Conservation (phyloP, 2,329 filamentous ascomycete genomes). For the Setomelanomma holmii region DNA sequence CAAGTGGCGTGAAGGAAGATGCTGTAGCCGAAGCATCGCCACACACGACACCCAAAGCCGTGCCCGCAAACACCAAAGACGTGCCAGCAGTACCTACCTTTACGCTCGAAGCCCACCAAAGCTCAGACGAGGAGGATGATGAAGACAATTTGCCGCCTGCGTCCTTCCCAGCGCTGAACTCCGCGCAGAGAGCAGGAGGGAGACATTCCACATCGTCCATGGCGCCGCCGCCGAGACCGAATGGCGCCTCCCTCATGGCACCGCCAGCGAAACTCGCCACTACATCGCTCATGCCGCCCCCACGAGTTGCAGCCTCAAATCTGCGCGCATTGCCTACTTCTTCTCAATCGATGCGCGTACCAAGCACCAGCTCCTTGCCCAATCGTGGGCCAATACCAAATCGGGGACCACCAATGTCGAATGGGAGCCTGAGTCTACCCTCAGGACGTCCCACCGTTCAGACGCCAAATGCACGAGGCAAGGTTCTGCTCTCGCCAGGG, state of each 20-base stretch:
- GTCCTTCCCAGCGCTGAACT: constrained; percentile 55
- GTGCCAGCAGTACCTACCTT: constrained; percentile 42
- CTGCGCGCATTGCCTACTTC: constrained; percentile 42
- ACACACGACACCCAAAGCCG: constrained; percentile 43
- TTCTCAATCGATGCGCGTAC: constrained; percentile 47
- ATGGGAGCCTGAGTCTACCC: constrained; percentile 48
- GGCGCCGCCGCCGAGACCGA: constrained; percentile 26
- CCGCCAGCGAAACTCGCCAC: constrained; percentile 41
- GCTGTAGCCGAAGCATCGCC: constrained; percentile 24
- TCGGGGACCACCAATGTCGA: constrained; percentile 50
- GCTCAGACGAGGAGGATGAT: constrained; percentile 39
- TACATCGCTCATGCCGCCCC: constrained; percentile 45
- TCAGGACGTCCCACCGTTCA: constrained; percentile 39
- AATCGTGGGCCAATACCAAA: constrained; percentile 54
- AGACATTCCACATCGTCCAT: constrained; percentile 19
- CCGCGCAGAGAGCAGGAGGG: constrained; percentile 54
- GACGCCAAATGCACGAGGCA: constrained; percentile 58
- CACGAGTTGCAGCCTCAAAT: constrained; percentile 46
- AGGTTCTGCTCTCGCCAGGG: constrained; percentile 84
- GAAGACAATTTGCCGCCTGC: constrained; percentile 49
- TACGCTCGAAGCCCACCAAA: constrained; percentile 45
- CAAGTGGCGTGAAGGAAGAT: constrained; percentile 5
- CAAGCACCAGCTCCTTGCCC: constrained; percentile 57
- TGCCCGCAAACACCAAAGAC: constrained; percentile 18
- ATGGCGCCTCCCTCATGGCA: constrained; percentile 32